These are phyloP conservation scores for Pythium aquatile DNA, from an alignment of 352 stramenopile species.

Conservation along the genomic window DNA sequence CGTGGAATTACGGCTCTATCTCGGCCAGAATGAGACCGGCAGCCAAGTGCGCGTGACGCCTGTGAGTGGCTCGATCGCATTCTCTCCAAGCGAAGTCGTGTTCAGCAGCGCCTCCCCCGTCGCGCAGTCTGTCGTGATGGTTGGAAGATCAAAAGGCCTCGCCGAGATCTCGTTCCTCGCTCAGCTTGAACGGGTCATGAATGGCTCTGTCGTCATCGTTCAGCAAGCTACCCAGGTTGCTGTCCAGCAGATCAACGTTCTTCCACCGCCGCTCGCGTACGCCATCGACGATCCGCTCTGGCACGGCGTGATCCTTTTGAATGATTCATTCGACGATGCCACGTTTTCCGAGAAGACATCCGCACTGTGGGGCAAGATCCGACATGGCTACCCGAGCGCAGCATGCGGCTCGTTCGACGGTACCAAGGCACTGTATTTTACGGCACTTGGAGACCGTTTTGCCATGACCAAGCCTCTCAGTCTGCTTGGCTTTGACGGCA, in stretches of 20 bases:
- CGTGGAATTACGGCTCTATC: conserved; percentile 46
- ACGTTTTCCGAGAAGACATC: conserved; percentile 23
- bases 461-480: conserved; percentile 44
- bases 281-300: conserved; percentile 36
- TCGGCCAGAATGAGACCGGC: conserved; percentile 15
- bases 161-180: conserved; percentile 36
- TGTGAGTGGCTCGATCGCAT: conserved; percentile 29
- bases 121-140: conserved; percentile 11
- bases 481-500: conserved; percentile 52
- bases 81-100: conserved; percentile 28
- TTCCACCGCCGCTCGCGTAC: conserved; percentile 39
- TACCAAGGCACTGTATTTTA: conserved; percentile 58
- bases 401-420: conserved; percentile 48
- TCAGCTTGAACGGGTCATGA: conserved; percentile 14
- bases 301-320: conserved; percentile 47
- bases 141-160: conserved; percentile 23
- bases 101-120: conserved; percentile 6
- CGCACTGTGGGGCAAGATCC: conserved; percentile 49
- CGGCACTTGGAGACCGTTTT: conserved; percentile 47
- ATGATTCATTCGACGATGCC: conserved; percentile 56
- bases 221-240: conserved; percentile 9
- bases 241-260: conserved; percentile 31
- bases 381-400: conserved; percentile 56
- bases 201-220: neutral
- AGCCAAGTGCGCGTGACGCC: conserved; percentile 34